Evolutionary conservation across 768 basidiomycete species (phyloP).

Genomic region (Hortiboletus flavorubellus): DNA sequence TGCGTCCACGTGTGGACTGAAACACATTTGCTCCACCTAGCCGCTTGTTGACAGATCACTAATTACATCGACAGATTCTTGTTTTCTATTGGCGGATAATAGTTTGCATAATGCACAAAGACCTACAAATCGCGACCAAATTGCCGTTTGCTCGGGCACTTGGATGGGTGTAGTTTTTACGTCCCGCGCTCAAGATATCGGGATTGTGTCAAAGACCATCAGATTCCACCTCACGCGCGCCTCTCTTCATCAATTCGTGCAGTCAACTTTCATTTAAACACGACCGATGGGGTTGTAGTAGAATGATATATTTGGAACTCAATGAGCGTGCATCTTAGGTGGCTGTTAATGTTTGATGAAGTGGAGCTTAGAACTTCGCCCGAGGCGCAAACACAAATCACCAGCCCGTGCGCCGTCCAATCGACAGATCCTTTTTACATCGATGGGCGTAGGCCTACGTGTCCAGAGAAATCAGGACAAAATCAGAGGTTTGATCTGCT

Average conservation of each 20-base stretch:
- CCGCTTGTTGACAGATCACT: conserved; percentile 5
- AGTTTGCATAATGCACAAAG: neutral
- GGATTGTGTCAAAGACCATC: neutral
- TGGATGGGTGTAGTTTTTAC: neutral
- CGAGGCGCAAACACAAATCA: neutral
- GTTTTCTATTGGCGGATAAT: conserved; percentile 7
- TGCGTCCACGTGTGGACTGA: conserved; percentile 12
- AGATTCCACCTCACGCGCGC: neutral
- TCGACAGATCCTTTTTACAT: neutral
- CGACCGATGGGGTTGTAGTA: neutral
- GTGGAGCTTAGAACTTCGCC: conserved; percentile 13
- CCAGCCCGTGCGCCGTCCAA: neutral
- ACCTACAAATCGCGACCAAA: neutral
- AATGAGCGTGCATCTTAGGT: neutral
- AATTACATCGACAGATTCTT: neutral
- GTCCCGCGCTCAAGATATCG: neutral
- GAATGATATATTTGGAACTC: conserved; percentile 2
- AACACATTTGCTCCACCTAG: conserved; percentile 25
- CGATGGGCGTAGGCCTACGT: neutral
- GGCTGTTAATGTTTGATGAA: neutral
- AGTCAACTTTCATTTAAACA: neutral
- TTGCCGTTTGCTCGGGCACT: neutral
- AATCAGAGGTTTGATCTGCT: neutral
- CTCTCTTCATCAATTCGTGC: neutral
- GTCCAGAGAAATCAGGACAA: neutral